A percentile compares a stretch with the other conserved stretches of the same genome.
Evolutionary conservation across 2,329 filamentous ascomycete species (phyloP).

Genomic region (Zalaria obscura): DNA sequence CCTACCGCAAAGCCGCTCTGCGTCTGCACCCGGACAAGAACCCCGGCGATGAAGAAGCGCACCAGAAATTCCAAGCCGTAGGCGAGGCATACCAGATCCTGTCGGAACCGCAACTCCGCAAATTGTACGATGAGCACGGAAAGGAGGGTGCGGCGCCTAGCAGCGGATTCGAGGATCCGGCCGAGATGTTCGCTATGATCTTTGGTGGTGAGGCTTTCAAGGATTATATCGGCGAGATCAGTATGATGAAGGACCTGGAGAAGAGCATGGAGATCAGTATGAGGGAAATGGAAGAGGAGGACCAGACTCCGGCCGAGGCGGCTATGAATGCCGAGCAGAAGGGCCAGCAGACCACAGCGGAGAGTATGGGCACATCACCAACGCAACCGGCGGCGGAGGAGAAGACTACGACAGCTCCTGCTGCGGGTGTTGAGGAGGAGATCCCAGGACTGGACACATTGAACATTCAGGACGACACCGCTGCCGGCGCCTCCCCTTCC

Average conservation of each 20-base stretch:
- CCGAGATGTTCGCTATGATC: constrained; percentile 97
- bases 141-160: constrained; percentile 87
- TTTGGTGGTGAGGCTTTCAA: constrained; percentile 93
- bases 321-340: constrained; percentile 35
- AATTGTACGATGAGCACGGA: constrained; percentile 91
- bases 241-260: constrained; percentile 94
- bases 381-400: constrained; percentile 12
- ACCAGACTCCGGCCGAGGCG: constrained; percentile 31
- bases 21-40: constrained; percentile 96
- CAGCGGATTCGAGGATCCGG: constrained; percentile 86
- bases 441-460: constrained; percentile 9
- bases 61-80: constrained; percentile 87
- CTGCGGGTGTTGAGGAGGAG: constrained; percentile 5
- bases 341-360: neutral
- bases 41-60: constrained; percentile 83
- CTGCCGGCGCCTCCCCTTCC: constrained; percentile 7
- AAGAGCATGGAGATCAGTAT: constrained; percentile 97
- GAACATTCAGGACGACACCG: constrained; percentile 4
- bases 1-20: constrained; percentile 75
- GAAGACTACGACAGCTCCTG: constrained; percentile 1
- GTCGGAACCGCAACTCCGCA: constrained; percentile 72
- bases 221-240: constrained; percentile 96
- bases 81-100: constrained; percentile 69
- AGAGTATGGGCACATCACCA: neutral
- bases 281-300: constrained; percentile 61